Percentiles rank a stretch among this genome's conserved stretches.
These are phyloP conservation scores for Phascolomyces articulosus DNA, from an alignment of 371 early-diverging fungal species.

Conservation along the genomic window DNA sequence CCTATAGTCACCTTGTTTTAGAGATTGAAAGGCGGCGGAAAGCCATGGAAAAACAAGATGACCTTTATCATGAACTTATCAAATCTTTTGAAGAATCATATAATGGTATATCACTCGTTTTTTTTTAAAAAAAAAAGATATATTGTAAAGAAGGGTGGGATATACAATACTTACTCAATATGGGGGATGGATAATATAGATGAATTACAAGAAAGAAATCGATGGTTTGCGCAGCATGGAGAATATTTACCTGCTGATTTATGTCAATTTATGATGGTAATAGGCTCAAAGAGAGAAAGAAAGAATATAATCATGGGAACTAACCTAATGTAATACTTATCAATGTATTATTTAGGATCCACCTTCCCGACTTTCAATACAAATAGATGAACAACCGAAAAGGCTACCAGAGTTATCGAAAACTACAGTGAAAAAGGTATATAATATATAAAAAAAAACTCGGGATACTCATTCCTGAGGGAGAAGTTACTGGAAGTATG, in stretches of 20 bases:
- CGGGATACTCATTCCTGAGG: too few relatives aligned
- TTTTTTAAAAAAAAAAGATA: not conserved
- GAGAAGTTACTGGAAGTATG: too few relatives aligned
- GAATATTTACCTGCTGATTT: slow-evolving; percentile 47
- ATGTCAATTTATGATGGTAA: slow-evolving; percentile 50
- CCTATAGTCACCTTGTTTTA: slow-evolving; percentile 39
- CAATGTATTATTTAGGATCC: slow-evolving; percentile 15
- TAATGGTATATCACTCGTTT: slow-evolving; percentile 16
- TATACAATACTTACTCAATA: too few relatives aligned
- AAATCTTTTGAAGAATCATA: slow-evolving; percentile 36
- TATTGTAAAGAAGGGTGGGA: too few relatives aligned
- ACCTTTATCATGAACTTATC: slow-evolving; percentile 25
- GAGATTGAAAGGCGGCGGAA: slow-evolving; percentile 44
- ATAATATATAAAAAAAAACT: too few relatives aligned
- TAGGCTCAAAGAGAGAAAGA: not conserved
- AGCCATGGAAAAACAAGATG: slow-evolving; percentile 32
- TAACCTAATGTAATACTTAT: too few relatives aligned
- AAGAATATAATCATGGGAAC: not conserved
- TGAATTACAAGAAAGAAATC: slow-evolving; percentile 39
- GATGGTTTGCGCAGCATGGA: slow-evolving; percentile 48
- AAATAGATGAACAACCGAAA: slow-evolving; percentile 19
- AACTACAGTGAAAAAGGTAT: slow-evolving; percentile 40
- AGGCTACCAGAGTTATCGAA: slow-evolving; percentile 39
- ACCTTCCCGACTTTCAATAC: slow-evolving; percentile 26
- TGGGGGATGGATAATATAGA: slow-evolving; percentile 29